Conservation (phyloP, 148 eudicot species). For the Linanthus parryae region DNA sequence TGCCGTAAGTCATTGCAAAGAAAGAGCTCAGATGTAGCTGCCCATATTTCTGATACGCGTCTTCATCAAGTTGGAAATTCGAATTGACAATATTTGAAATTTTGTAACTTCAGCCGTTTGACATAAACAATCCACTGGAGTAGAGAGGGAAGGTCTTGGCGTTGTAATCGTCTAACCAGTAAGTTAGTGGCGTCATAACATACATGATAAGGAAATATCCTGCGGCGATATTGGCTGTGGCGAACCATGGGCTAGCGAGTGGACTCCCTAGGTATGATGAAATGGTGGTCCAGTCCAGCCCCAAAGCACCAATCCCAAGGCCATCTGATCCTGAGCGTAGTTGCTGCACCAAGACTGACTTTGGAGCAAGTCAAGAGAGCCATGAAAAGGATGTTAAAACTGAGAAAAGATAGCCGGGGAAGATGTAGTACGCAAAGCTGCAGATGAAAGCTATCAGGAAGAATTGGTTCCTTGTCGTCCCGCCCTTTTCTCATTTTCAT, state of each 20-base stretch:
- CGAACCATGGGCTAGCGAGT: conserved; percentile 63
- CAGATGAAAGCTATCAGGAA: conserved; percentile 36
- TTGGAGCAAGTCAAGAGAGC: conserved; percentile 44
- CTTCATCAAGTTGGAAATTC: conserved; percentile 20
- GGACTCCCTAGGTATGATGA: conserved; percentile 53
- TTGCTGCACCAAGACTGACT: conserved; percentile 46
- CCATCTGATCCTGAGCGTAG: conserved; percentile 58
- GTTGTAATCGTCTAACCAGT: conserved; percentile 34
- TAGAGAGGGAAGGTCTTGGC: conserved; percentile 57
- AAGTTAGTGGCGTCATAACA: conserved; percentile 39
- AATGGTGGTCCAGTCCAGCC: conserved; percentile 54
- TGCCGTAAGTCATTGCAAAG: conserved; percentile 37
- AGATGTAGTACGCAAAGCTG: conserved; percentile 13
- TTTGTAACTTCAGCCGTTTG: conserved; percentile 32
- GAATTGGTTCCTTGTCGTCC: conserved; percentile 47
- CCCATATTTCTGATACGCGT: conserved; percentile 24
- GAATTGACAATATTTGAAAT: conserved; percentile 34
- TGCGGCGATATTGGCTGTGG: conserved; percentile 48
- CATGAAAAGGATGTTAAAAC: conserved; percentile 44
- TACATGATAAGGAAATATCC: conserved; percentile 52
- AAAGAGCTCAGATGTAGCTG: conserved; percentile 31
- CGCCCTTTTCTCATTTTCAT: conserved; percentile 48
- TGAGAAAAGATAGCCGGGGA: conserved; percentile 50
- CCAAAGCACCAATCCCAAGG: conserved; percentile 55
- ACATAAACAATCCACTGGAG: conserved; percentile 33